These are phyloP conservation scores for Cyberlindnera subsufficiens DNA, from an alignment of 805 yeast species.

Conservation along the genomic window DNA sequence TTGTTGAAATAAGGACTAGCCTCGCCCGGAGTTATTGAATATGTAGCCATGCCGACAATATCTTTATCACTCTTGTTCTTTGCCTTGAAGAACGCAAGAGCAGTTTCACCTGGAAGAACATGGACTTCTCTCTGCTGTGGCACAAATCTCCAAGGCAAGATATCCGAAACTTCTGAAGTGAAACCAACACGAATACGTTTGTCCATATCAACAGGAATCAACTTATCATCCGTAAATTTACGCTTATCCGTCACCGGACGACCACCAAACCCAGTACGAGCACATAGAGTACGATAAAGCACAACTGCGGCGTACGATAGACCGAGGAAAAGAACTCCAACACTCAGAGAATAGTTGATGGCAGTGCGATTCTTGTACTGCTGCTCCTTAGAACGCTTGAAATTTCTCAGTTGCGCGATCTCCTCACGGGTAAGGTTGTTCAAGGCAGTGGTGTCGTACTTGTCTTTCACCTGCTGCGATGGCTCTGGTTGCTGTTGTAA, in stretches of 20 bases:
- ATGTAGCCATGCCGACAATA: constrained; percentile 97
- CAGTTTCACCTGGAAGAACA: constrained; percentile 96
- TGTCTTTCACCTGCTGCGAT: constrained; percentile 1
- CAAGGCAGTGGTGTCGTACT: constrained; percentile 6
- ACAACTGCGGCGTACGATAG: constrained; percentile 91
- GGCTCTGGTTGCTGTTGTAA: constrained; percentile 3
- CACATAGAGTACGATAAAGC: constrained; percentile 83
- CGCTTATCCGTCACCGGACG: constrained; percentile 82
- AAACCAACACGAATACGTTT: constrained; percentile 79
- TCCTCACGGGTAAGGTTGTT: constrained; percentile 20
- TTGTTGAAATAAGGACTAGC: constrained; percentile 96
- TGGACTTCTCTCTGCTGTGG: constrained; percentile 94
- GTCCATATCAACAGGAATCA: constrained; percentile 82
- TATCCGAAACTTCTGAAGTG: constrained; percentile 86
- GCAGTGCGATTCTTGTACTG: constrained; percentile 35
- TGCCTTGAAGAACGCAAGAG: constrained; percentile 91
- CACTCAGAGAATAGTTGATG: constrained; percentile 61
- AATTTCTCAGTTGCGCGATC: constrained; percentile 19
- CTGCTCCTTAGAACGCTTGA: constrained; percentile 14
- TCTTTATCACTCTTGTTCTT: constrained; percentile 81
- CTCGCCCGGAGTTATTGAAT: constrained; percentile 92
- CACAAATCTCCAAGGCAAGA: constrained; percentile 89
- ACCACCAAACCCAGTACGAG: constrained; percentile 95
- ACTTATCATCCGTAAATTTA: constrained; percentile 78
- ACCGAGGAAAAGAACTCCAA: constrained; percentile 65